phyloP scores from a whole-genome alignment of 345 rosid genomes.

The Cardamine occulta region DNA sequence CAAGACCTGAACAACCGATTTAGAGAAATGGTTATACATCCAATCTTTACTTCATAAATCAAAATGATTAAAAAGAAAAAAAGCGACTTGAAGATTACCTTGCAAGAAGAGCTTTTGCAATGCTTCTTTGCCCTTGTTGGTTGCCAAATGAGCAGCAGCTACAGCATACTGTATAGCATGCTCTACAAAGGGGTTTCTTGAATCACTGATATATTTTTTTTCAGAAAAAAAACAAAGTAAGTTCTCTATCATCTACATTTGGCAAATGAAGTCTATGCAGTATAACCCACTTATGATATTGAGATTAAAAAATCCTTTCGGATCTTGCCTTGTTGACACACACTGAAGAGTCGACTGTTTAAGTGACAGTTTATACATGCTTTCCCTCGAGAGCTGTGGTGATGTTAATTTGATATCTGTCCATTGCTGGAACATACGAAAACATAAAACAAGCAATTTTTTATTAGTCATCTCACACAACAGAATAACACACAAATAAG shows the following conservation, averaged over 20 bases:
- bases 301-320: slow-evolving; percentile 1
- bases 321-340: slow-evolving; percentile 69
- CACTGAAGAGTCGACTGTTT: slow-evolving; percentile 64
- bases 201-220: slow-evolving; percentile 55
- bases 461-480: slow-evolving; percentile 13
- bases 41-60: not conserved
- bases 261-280: not conserved
- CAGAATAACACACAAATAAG: not conserved
- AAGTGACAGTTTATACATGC: slow-evolving; percentile 73
- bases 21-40: slow-evolving; percentile 40
- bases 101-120: slow-evolving; percentile 76
- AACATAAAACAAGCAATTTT: slow-evolving; percentile 11
- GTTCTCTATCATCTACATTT: slow-evolving; percentile 20
- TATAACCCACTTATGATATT: not conserved
- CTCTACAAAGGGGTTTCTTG: slow-evolving; percentile 88
- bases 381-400: slow-evolving; percentile 90
- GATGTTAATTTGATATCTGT: slow-evolving; percentile 86
- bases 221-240: slow-evolving; percentile 6
- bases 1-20: slow-evolving; percentile 71
- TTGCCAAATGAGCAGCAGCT: slow-evolving; percentile 75
- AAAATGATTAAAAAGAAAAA: not conserved
- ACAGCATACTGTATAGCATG: slow-evolving; percentile 75
- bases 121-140: slow-evolving; percentile 56
- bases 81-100: slow-evolving; percentile 50
- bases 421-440: slow-evolving; percentile 58